phyloP scores from a whole-genome alignment of 768 basidiomycete species.

The Collybiopsis confluens region DNA sequence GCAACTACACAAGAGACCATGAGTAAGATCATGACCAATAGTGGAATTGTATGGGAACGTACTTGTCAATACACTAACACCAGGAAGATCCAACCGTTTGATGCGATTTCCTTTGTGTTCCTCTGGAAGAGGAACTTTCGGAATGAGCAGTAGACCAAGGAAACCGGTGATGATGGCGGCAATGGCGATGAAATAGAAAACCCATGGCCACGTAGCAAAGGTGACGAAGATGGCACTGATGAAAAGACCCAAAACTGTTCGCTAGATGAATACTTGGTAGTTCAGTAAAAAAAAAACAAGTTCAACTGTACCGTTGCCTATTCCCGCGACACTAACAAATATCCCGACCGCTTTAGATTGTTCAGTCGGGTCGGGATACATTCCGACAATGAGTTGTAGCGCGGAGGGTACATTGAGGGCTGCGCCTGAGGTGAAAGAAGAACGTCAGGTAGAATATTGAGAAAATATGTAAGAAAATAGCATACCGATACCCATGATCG shows the following conservation, averaged over 20 bases:
- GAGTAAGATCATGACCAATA: neutral
- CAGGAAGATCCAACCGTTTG: neutral
- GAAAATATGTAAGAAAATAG: no score
- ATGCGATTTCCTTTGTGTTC: neutral
- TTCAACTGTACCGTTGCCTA: slow-evolving; percentile 42
- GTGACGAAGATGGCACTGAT: slow-evolving; percentile 41
- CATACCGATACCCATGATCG: no score
- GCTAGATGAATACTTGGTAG: no score
- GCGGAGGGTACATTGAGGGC: slow-evolving; percentile 50
- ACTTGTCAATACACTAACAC: neutral
- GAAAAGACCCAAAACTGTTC: slow-evolving; percentile 39
- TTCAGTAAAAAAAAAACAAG: no score
- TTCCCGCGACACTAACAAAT: slow-evolving; percentile 41
- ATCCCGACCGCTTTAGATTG: slow-evolving; percentile 46
- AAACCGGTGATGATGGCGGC: slow-evolving; percentile 29
- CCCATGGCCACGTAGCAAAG: slow-evolving; percentile 42
- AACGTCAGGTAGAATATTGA: no score
- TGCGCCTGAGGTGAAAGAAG: no score
- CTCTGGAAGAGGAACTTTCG: slow-evolving; percentile 15
- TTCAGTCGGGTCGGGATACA: slow-evolving; percentile 42
- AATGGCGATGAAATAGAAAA: slow-evolving; percentile 45
- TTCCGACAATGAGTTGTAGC: slow-evolving; percentile 42
- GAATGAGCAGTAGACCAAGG: slow-evolving; percentile 26
- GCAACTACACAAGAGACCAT: neutral
- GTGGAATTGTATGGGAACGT: neutral